Evolutionary conservation across 306 rosid genomes (phyloP), one percentile per base, ranked within the genome.

Genomic region (Dryas octopetala): DNA sequence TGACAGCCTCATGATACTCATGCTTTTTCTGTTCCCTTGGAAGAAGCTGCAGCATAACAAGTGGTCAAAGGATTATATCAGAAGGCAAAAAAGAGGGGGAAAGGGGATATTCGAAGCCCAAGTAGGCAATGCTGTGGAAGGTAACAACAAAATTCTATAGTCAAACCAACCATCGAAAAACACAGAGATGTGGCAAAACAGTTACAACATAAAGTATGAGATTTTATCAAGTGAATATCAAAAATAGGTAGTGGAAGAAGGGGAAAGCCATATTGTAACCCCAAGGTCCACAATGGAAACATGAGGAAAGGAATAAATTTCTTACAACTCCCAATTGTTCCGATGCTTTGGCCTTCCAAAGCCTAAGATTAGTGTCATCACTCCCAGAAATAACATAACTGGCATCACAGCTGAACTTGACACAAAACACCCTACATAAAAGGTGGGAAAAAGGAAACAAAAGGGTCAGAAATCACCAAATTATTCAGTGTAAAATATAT

Each of bases 291-390:
- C 50, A 51, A 3, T 4, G 3, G n/a, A 52, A 45, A 47, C 28
- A 16, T 2, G 50, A 62, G 6, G 38, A 8, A 58, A 78, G 75
- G 53, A 71, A 67, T 79, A 76, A 5, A 67, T 74, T 13, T 80
- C 97, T 89, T 89, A 95, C 97, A 6, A 95, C 97, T 83, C 98
- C 98, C 71, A 95, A 80, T 81, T 95, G 97, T 62, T 95, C 97
- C 13, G 98, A 90, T 79, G 97, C 97, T 76, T 84, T 95, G 66
- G 98, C 95, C 88, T 95, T 91, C 98, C 98, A 95, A 72, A 95
- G 90, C 85, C 98, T 91, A 68, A 95, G 93, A 84, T 95, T 91
- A 58, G 96, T 83, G 84, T 95, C 98, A 63, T 95, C 98, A 75
- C 97, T 95, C 64, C 98, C 98, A 2, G 98, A 95, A 76, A 95